These are phyloP conservation scores for Tolypocladium cylindrosporum DNA, from an alignment of 2,329 filamentous ascomycete genomes.

Conservation along the genomic window DNA sequence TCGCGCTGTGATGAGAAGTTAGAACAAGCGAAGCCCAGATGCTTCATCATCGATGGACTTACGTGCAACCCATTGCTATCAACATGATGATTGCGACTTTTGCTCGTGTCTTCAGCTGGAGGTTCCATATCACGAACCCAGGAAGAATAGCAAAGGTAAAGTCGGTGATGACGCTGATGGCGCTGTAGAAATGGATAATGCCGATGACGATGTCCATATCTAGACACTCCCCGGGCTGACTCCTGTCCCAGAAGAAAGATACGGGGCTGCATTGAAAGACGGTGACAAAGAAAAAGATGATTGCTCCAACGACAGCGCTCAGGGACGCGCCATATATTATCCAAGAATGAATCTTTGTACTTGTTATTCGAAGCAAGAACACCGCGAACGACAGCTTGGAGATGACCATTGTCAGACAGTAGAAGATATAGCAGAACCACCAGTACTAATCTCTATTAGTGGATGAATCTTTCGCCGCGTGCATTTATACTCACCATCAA, in stretches of 20 bases:
- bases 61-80: constrained; percentile 45
- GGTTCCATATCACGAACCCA: constrained; percentile 40
- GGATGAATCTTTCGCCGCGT: not conserved
- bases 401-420: constrained; percentile 23
- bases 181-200: constrained; percentile 42
- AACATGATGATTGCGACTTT: constrained; percentile 43
- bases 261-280: constrained; percentile 30
- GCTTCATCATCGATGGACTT: not conserved
- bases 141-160: constrained; percentile 42
- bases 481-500: constrained; percentile 18
- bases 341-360: constrained; percentile 19
- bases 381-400: constrained; percentile 33
- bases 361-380: constrained; percentile 30
- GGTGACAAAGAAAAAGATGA: constrained; percentile 30
- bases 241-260: constrained; percentile 29
- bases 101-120: constrained; percentile 42
- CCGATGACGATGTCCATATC: constrained; percentile 34
- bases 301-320: constrained; percentile 24
- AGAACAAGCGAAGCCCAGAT: constrained; percentile 5
- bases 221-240: constrained; percentile 24
- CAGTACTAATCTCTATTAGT: constrained; percentile 15
- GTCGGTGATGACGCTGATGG: constrained; percentile 37
- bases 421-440: constrained; percentile 29
- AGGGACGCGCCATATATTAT: constrained; percentile 25
- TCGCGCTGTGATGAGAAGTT: constrained; percentile 22